A percentile compares a stretch with the other conserved stretches of the same genome.
These are phyloP conservation scores for Microcyclospora tardicrescens DNA, from an alignment of 2,329 filamentous ascomycete genomes.

Conservation along the genomic window DNA sequence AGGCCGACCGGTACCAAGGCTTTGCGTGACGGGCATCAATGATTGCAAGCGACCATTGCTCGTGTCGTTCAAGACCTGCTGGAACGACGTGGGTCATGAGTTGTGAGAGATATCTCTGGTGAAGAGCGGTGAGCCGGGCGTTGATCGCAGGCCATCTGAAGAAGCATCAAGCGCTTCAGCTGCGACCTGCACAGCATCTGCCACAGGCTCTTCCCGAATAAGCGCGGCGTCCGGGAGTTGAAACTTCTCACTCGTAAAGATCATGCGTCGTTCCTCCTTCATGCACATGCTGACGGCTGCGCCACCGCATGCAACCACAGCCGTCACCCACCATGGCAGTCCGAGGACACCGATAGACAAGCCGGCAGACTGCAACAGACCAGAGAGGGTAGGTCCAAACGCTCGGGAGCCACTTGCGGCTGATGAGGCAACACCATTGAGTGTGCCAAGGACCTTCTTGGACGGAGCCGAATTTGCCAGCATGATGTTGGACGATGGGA, in stretches of 20 bases:
- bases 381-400: constrained; percentile 78
- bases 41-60: too few relatives aligned
- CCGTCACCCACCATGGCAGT: constrained; percentile 86
- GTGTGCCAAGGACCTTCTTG: constrained; percentile 70
- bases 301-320: constrained; percentile 60
- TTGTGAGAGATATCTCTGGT: constrained; percentile 2
- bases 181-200: constrained; percentile 5
- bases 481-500: constrained; percentile 80
- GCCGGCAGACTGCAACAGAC: constrained; percentile 69
- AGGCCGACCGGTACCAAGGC: too few relatives aligned
- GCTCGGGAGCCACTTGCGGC: constrained; percentile 80
- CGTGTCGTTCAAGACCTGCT: neutral
- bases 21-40: too few relatives aligned
- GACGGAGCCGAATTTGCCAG: constrained; percentile 79
- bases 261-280: constrained; percentile 21
- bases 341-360: constrained; percentile 71
- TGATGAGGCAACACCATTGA: constrained; percentile 86
- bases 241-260: constrained; percentile 17
- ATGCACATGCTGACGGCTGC: constrained; percentile 65
- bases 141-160: constrained; percentile 13
- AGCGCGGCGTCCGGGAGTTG: neutral
- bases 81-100: too few relatives aligned
- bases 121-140: constrained; percentile 17
- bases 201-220: constrained; percentile 6
- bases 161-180: constrained; percentile 15